Evolutionary conservation across 768 basidiomycete species (phyloP), one percentile per base, ranked within the genome.

Genomic region (Suillus cothurnatus): DNA sequence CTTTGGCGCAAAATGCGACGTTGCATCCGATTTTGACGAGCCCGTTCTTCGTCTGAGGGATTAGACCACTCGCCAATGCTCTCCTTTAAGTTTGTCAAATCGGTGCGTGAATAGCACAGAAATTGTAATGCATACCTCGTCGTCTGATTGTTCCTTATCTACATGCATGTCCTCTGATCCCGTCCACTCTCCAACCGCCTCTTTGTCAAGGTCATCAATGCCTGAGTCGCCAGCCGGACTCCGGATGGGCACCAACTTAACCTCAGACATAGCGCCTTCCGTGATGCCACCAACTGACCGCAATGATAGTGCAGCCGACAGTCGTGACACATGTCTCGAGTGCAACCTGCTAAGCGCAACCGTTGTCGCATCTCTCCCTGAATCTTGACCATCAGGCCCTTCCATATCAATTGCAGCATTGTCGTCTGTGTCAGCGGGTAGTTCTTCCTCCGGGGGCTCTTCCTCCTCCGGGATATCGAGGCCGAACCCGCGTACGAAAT

Each of bases 1-100:
- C 77, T 78, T 38, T 68, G 71, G 23, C 86, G 85, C 41, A 85
- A 85, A 64, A 86, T 74, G 45, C 90, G 87, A 53, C 89, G 86
- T 50, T 89, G 86, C 53, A 85, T 76, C 36, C 91, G 86, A 36
- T 83, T 77, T 67, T 88, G 88, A 26, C 92, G 86, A 4, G 90
- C 92, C 34, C 89, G 85, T 72, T 95, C 93, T 76, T 95, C 93
- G 71, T 95, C 93, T 31, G 93, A 95, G 21, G 93, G 93, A 71
- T 95, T 95, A 28, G 93, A 95, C 85, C 86, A 95, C 78, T 95
- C 93, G 32, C 92, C 92, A 58, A 93, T 89, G 69, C 91, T 93
- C 88, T 92, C 80, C 69, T 77, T 67, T 64, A 34, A 63, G 61
- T 67, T 58, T 50, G 64, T 68, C 36, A 64, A 50, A 66, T 57